Percentiles rank a stretch among this genome's conserved stretches.
phyloP scores from a whole-genome alignment of 2,329 filamentous ascomycete species.

The Cladophialophora chaetospira region DNA sequence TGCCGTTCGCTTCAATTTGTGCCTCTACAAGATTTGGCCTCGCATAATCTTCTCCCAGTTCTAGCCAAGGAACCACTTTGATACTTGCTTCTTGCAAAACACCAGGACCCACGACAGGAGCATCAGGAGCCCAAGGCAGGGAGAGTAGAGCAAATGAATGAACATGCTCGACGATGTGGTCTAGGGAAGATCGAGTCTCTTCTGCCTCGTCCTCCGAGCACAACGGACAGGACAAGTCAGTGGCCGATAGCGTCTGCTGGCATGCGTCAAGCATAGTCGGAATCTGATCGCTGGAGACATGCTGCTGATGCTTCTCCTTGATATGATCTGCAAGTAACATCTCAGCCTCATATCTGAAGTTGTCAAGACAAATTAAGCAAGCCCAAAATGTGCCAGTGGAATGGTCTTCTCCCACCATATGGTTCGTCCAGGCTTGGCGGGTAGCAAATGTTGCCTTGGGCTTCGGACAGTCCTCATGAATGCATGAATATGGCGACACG shows the following conservation, averaged over 20 bases:
- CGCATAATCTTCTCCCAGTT: background rate
- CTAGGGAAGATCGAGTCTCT: background rate
- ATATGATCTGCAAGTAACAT: background rate
- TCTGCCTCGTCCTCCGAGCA: background rate
- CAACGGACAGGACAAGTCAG: background rate
- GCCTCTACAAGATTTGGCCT: background rate
- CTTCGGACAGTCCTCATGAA: background rate
- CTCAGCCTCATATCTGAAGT: background rate
- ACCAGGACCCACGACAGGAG: background rate
- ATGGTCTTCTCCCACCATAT: background rate
- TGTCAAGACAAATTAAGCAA: slow-evolving; percentile 6
- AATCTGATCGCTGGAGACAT: background rate
- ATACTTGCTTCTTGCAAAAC: background rate
- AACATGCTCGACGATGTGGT: slow-evolving; percentile 6
- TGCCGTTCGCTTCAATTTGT: background rate
- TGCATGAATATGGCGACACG: slow-evolving; percentile 6
- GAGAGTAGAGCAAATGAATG: slow-evolving; percentile 2
- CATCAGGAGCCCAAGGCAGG: background rate
- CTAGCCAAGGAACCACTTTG: background rate
- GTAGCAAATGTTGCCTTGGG: background rate
- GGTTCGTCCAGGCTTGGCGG: slow-evolving; percentile 1
- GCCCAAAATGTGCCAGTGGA: background rate
- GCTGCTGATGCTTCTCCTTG: background rate
- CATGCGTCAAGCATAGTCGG: background rate
- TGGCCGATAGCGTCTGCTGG: background rate